Conservation (phyloP, 164 flowering plant genomes). For the Kingdonia uniflora region DNA sequence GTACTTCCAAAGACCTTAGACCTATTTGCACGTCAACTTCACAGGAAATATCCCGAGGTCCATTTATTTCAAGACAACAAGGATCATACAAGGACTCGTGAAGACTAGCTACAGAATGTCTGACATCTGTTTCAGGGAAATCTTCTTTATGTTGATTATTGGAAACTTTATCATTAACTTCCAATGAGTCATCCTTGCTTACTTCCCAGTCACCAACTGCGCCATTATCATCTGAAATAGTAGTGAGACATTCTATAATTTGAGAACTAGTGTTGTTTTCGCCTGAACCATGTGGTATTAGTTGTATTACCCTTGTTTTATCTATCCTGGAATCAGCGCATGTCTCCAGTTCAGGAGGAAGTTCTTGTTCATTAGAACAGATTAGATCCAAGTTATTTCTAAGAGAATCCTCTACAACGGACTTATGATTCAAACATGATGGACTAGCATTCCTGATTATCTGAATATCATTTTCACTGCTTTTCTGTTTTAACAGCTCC, state of each 20-base stretch:
- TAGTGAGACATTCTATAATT: conserved; percentile 9
- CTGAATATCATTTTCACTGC: conserved; percentile 12
- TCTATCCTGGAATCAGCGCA: conserved; percentile 8
- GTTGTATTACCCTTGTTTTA: conserved; percentile 3
- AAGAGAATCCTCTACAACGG: conserved; percentile 6
- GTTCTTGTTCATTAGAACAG: conserved; percentile 10
- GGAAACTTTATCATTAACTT: conserved; percentile 8
- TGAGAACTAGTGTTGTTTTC: conserved; percentile 11
- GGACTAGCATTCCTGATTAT: conserved; percentile 9
- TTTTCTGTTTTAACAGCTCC: conserved; percentile 9
- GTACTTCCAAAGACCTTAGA: conserved; percentile 2
- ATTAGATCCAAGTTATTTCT: conserved; percentile 8
- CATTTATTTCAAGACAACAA: conserved; percentile 8
- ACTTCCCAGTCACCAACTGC: conserved; percentile 5
- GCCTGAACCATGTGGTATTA: conserved; percentile 14
- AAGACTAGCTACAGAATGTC: conserved; percentile 3
- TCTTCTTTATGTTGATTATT: conserved; percentile 8
- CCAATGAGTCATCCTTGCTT: conserved; percentile 4
- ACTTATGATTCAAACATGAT: conserved; percentile 8
- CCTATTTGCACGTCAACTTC: conserved; percentile 4
- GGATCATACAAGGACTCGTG: conserved; percentile 6
- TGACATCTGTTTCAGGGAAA: conserved; percentile 3
- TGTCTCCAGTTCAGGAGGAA: conserved; percentile 6
- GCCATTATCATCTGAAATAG: conserved; percentile 14
- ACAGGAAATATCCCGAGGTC: conserved; percentile 4